Percentiles rank a stretch among this genome's conserved stretches.
These are phyloP conservation scores for Cyberlindnera veronae DNA, from an alignment of 805 yeast genomes.

Conservation along the genomic window DNA sequence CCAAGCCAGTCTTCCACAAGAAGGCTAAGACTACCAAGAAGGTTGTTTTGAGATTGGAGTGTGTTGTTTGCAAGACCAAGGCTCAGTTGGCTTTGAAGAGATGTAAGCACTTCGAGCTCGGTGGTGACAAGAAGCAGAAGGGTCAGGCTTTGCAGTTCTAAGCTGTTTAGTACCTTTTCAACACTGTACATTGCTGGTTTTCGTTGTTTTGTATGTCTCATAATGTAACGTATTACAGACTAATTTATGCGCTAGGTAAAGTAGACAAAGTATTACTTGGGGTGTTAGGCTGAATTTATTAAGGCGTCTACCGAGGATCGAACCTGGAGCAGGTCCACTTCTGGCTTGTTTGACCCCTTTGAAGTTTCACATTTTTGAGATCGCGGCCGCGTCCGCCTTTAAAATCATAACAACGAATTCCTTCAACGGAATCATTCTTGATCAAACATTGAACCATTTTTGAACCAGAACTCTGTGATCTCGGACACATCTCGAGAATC, in stretches of 20 bases:
- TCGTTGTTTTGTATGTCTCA: constrained; percentile 27
- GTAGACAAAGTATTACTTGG: too few relatives aligned
- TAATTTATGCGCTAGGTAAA: constrained; percentile 3
- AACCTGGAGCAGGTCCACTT: too few relatives aligned
- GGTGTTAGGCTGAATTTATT: not conserved
- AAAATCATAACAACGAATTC: constrained; percentile 15
- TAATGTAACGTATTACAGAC: constrained; percentile 25
- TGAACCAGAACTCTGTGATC: not conserved
- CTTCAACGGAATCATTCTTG: not conserved
- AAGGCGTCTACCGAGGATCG: not conserved
- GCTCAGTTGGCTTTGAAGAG: constrained; percentile 97
- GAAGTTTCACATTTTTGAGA: constrained; percentile 1
- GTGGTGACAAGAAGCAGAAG: constrained; percentile 99
- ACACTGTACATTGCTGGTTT: constrained; percentile 22
- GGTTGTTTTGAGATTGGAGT: constrained; percentile 98
- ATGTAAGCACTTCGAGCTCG: constrained; percentile 99
- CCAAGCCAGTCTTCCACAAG: constrained; percentile 99
- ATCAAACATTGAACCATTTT: not conserved
- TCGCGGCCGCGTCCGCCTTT: constrained; percentile 1
- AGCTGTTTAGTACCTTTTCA: constrained; percentile 32
- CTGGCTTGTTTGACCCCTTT: not conserved
- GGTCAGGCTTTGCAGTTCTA: constrained; percentile 99
- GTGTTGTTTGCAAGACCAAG: constrained; percentile 98
- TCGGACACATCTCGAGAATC: not conserved
- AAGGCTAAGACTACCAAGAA: constrained; percentile 99